Conservation (phyloP, 371 early-diverging fungal species). For the Syncephalastrum sp. region DNA sequence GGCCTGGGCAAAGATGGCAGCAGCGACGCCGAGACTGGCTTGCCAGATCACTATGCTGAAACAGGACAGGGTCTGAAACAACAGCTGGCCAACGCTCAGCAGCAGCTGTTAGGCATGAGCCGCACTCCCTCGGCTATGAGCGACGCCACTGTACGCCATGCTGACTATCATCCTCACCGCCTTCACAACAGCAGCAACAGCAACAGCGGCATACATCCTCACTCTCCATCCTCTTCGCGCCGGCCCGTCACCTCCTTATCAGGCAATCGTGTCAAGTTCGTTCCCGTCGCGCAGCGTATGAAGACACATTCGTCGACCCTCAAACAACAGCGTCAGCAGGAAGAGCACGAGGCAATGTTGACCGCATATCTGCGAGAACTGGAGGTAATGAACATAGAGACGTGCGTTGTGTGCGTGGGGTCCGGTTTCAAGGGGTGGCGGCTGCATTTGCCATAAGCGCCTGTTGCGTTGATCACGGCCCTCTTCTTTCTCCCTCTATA, state of each 20-base stretch:
- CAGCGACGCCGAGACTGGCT: too few relatives aligned
- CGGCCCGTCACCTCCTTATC: conserved; percentile 11
- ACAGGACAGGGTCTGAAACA: conserved; percentile 41
- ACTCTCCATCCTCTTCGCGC: background rate
- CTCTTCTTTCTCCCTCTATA: too few relatives aligned
- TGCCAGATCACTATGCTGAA: conserved; percentile 19
- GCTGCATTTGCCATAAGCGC: too few relatives aligned
- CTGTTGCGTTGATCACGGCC: too few relatives aligned
- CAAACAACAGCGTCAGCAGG: conserved; percentile 1
- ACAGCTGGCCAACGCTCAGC: conserved; percentile 33
- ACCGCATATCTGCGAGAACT: too few relatives aligned
- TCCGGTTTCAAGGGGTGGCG: too few relatives aligned
- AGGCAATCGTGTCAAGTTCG: conserved; percentile 18
- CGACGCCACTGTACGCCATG: conserved; percentile 6
- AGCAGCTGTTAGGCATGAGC: conserved; percentile 11
- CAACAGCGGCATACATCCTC: too few relatives aligned
- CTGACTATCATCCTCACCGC: background rate
- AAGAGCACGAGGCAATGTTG: too few relatives aligned
- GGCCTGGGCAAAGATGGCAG: too few relatives aligned
- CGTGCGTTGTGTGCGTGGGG: too few relatives aligned
- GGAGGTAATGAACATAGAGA: too few relatives aligned
- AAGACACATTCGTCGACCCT: conserved; percentile 6
- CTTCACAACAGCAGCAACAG: background rate
- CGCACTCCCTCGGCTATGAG: conserved; percentile 6
- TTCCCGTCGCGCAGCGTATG: conserved; percentile 17